These are phyloP conservation scores for Colletotrichum navitas DNA, from an alignment of 2,329 filamentous ascomycete species.

Conservation along the genomic window DNA sequence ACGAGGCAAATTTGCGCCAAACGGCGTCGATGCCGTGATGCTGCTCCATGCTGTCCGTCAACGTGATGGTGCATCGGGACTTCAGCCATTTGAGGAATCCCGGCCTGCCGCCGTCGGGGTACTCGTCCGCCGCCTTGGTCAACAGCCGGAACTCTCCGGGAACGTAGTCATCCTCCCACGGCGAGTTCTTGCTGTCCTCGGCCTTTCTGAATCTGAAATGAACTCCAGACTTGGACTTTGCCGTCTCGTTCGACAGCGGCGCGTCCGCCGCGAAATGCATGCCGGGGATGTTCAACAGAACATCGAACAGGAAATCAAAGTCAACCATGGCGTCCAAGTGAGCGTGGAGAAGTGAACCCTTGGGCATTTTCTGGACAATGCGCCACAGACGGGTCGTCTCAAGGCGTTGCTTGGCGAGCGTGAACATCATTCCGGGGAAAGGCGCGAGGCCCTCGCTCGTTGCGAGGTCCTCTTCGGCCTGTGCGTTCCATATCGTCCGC, in stretches of 20 bases:
- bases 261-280: constrained; percentile 72
- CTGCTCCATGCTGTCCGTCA: constrained; percentile 77
- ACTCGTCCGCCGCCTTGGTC: constrained; percentile 72
- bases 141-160: constrained; percentile 66
- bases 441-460: constrained; percentile 69
- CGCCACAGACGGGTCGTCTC: constrained; percentile 83
- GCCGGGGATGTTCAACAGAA: constrained; percentile 74
- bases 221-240: constrained; percentile 65
- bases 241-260: constrained; percentile 64
- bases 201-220: constrained; percentile 66
- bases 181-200: constrained; percentile 50
- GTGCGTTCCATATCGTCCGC: constrained; percentile 76
- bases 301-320: constrained; percentile 77
- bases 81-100: constrained; percentile 81
- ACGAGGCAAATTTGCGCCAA: constrained; percentile 79
- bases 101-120: constrained; percentile 73
- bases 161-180: constrained; percentile 75
- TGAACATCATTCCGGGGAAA: constrained; percentile 88
- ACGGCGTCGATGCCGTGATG: constrained; percentile 83
- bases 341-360: constrained; percentile 82
- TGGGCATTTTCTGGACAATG: constrained; percentile 83
- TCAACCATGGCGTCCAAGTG: constrained; percentile 88
- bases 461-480: constrained; percentile 72
- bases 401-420: constrained; percentile 79
- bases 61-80: constrained; percentile 74